These are phyloP conservation scores for Komagataea norvegica DNA, from an alignment of 1,139 yeast genomes.

Conservation along the genomic window DNA sequence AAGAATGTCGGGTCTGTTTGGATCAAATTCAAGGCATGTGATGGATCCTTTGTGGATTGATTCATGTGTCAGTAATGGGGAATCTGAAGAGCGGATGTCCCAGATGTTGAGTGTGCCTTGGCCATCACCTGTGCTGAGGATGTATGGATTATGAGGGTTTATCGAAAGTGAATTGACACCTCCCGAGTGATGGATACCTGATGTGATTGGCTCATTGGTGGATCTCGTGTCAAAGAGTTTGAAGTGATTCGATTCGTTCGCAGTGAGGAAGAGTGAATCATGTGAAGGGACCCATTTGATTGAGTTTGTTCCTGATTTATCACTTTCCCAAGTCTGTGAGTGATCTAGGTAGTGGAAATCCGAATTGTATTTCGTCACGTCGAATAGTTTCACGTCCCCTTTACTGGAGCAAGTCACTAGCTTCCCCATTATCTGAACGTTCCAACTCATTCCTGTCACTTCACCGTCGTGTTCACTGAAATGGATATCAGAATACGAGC, in stretches of 20 bases:
- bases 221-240: slow-evolving; percentile 48
- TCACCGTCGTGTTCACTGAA: slow-evolving; percentile 27
- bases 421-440: slow-evolving; percentile 43
- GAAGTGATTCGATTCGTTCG: slow-evolving; percentile 51
- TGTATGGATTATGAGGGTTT: slow-evolving; percentile 50
- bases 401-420: slow-evolving; percentile 59
- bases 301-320: slow-evolving; percentile 50
- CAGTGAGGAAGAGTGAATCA: slow-evolving; percentile 50
- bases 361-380: slow-evolving; percentile 33
- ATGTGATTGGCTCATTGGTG: slow-evolving; percentile 12
- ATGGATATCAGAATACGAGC: slow-evolving; percentile 7
- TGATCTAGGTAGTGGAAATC: slow-evolving; percentile 21
- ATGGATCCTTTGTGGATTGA: slow-evolving; percentile 57
- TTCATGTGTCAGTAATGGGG: slow-evolving; percentile 13
- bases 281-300: slow-evolving; percentile 58
- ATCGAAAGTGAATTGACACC: slow-evolving; percentile 66
- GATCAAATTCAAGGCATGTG: slow-evolving; percentile 78
- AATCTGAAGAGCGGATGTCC: slow-evolving; percentile 55
- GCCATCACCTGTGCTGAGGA: slow-evolving; percentile 68
- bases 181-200: slow-evolving; percentile 31
- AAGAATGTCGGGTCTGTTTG: slow-evolving; percentile 50
- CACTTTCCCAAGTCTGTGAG: slow-evolving; percentile 12
- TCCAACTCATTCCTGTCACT: slow-evolving; percentile 68
- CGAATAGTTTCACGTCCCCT: slow-evolving; percentile 52
- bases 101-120: slow-evolving; percentile 56